A percentile compares a stretch with the other conserved stretches of the same genome.
These are phyloP conservation scores for Scenedesmus sp. DNA, from an alignment of 163 green algal genomes.

Conservation along the genomic window DNA sequence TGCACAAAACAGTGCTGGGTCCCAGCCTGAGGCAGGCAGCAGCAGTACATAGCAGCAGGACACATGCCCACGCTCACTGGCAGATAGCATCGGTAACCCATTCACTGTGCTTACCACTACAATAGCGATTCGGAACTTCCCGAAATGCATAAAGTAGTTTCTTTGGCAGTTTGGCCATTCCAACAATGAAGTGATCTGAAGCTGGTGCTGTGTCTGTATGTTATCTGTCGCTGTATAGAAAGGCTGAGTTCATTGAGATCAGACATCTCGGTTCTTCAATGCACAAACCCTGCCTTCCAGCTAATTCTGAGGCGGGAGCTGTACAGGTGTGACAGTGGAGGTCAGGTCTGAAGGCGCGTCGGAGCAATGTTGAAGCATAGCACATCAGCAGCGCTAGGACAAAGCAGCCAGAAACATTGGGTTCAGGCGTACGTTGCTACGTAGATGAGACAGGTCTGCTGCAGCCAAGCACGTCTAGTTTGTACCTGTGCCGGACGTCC, in stretches of 20 bases:
- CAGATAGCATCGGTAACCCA: neutral
- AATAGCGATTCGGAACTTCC: neutral
- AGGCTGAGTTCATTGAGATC: neutral
- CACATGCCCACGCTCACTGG: neutral
- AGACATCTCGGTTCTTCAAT: neutral
- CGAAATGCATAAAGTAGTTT: neutral
- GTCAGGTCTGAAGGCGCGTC: neutral
- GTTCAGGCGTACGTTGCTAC: neutral
- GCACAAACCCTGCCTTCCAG: neutral
- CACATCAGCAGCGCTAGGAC: neutral
- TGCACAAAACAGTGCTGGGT: neutral
- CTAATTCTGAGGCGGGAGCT: neutral
- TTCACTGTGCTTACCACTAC: neutral
- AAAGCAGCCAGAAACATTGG: no score
- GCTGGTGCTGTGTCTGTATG: neutral
- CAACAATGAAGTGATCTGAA: neutral
- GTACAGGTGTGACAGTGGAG: conserved; percentile 3
- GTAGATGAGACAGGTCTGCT: neutral
- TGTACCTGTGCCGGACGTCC: neutral
- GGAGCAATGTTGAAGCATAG: neutral
- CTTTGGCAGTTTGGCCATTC: neutral
- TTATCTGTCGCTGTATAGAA: neutral
- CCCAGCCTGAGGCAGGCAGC: neutral
- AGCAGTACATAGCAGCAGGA: neutral
- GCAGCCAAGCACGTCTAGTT: neutral